A percentile compares a stretch with the other conserved stretches of the same genome.
Conservation (phyloP, 2,329 filamentous ascomycete species). For the Daldinia sp. region DNA sequence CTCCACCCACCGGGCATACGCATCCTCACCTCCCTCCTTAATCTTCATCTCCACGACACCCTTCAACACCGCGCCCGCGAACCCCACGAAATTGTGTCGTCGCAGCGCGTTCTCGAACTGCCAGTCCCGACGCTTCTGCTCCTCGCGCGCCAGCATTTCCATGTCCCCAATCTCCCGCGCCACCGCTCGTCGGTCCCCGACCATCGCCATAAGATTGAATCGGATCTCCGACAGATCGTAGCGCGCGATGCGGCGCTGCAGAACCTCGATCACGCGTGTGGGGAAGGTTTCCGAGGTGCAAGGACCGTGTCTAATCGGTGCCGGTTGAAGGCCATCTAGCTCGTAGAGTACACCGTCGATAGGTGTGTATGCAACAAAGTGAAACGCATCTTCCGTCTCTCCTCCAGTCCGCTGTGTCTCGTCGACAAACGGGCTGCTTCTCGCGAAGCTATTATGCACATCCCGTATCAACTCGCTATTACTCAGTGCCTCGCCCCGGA, state of each 20-base stretch:
- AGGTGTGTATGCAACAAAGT: constrained; percentile 95
- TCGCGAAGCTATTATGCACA: constrained; percentile 90
- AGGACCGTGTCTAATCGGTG: constrained; percentile 86
- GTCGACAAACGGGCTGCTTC: constrained; percentile 88
- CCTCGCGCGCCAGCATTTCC: constrained; percentile 80
- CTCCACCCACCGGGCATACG: constrained; percentile 77
- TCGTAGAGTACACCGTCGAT: constrained; percentile 87
- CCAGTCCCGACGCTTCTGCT: constrained; percentile 86
- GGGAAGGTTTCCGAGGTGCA: constrained; percentile 78
- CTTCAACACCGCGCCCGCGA: constrained; percentile 89
- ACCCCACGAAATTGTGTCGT: constrained; percentile 95
- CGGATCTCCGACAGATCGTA: constrained; percentile 90
- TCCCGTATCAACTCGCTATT: constrained; percentile 74
- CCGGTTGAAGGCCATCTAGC: constrained; percentile 91
- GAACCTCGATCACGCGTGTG: constrained; percentile 81
- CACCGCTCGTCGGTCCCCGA: constrained; percentile 78
- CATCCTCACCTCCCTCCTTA: constrained; percentile 66
- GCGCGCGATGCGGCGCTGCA: constrained; percentile 82
- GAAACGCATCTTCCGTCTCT: constrained; percentile 90
- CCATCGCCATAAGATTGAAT: constrained; percentile 95
- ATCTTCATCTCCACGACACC: constrained; percentile 81
- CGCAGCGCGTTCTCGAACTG: constrained; percentile 93
- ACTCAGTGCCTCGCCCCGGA: constrained; percentile 67
- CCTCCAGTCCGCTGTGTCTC: constrained; percentile 79
- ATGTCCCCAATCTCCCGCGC: constrained; percentile 84